These are phyloP conservation scores for Emergomyces africanus DNA, from an alignment of 2,329 filamentous ascomycete species.

Conservation along the genomic window DNA sequence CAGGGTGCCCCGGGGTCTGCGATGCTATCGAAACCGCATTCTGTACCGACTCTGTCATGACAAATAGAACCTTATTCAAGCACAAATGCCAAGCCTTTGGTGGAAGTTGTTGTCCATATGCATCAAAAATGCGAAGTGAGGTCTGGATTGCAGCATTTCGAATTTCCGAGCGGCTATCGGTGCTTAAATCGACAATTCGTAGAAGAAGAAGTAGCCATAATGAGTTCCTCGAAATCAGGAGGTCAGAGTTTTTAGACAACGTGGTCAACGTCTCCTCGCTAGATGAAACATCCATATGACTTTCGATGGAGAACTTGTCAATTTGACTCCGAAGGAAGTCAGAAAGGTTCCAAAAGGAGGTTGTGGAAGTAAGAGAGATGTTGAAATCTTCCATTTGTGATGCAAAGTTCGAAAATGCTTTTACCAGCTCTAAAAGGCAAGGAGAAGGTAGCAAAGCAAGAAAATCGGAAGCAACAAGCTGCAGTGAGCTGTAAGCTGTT, in stretches of 20 bases:
- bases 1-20: conserved; percentile 12
- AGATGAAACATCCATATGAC: conserved; percentile 31
- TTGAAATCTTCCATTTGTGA: conserved; percentile 86
- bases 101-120: conserved; percentile 68
- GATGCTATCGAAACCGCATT: conserved; percentile 24
- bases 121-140: conserved; percentile 79
- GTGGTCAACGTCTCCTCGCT: conserved; percentile 45
- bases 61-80: conserved; percentile 67
- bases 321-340: conserved; percentile 57
- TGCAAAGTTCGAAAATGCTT: conserved; percentile 81
- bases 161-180: conserved; percentile 27
- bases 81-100: conserved; percentile 74
- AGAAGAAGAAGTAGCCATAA: conserved; percentile 26
- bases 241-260: conserved; percentile 47
- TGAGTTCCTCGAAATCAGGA: conserved; percentile 41
- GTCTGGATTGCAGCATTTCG: conserved; percentile 68
- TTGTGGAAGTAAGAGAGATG: conserved; percentile 86
- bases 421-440: conserved; percentile 66
- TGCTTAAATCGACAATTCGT: conserved; percentile 27
- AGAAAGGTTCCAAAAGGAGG: conserved; percentile 91
- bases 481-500: conserved; percentile 75
- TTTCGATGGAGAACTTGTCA: conserved; percentile 27
- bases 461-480: conserved; percentile 93
- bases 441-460: conserved; percentile 56
- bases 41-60: conserved; percentile 59